phyloP scores from a whole-genome alignment of 2,329 filamentous ascomycete genomes.

The Furcasterigmium sp. region DNA sequence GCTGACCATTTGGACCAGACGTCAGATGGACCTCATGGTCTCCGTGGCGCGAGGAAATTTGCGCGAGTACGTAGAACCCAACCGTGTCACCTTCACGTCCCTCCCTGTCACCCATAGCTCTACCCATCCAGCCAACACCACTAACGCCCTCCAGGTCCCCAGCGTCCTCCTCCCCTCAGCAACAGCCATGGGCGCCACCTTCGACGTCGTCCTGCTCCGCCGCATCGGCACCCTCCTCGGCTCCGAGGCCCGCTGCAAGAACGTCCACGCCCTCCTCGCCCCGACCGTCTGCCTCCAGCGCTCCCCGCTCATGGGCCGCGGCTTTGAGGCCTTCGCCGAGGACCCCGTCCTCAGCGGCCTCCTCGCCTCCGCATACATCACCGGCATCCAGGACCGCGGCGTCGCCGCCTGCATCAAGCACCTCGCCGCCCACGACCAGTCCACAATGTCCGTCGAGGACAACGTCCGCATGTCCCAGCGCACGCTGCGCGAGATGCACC shows the following conservation, averaged over 20 bases:
- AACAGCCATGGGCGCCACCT: constrained; percentile 3
- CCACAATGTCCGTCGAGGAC: constrained; percentile 1
- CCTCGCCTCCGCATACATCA: constrained; percentile 15
- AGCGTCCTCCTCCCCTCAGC: constrained; percentile 14
- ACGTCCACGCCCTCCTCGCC: constrained; percentile 1
- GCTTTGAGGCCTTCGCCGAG: constrained; percentile 3
- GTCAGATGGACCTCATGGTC: constrained; percentile 1
- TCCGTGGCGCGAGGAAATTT: not conserved
- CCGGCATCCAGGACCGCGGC: constrained; percentile 32
- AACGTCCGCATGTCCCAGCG: constrained; percentile 46
- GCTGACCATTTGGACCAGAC: not conserved
- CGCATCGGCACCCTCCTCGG: constrained; percentile 45
- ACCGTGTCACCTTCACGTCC: not conserved
- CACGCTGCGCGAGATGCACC: constrained; percentile 41
- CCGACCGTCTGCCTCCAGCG: constrained; percentile 8
- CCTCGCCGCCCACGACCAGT: constrained; percentile 48
- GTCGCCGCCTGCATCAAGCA: constrained; percentile 45
- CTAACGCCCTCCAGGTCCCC: not conserved
- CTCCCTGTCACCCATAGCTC: not conserved
- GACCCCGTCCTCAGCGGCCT: constrained; percentile 4
- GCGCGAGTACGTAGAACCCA: not conserved
- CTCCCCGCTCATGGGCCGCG: constrained; percentile 5
- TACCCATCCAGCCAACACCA: not conserved
- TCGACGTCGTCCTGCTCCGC: constrained; percentile 12
- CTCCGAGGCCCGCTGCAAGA: constrained; percentile 33